Evolutionary conservation across 106 monocot species (phyloP).

Genomic region (Ottelia alismoides): DNA sequence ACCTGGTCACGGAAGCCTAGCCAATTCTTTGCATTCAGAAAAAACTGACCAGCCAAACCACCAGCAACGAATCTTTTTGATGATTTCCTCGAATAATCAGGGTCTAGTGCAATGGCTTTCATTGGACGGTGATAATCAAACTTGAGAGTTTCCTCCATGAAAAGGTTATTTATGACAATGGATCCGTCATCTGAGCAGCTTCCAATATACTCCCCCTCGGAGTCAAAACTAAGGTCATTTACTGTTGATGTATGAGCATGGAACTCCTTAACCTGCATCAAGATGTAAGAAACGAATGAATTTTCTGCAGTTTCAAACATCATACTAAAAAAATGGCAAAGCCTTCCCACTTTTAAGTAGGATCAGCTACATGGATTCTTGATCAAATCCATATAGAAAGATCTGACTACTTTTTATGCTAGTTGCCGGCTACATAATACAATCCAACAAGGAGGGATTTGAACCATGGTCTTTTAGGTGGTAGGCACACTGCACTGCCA

Average conservation of each 20-base stretch:
- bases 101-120: constrained; percentile 88
- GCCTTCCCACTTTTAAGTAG: too few relatives aligned
- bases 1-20: constrained; percentile 78
- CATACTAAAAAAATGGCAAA: too few relatives aligned
- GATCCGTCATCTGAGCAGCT: constrained; percentile 98
- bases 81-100: constrained; percentile 57
- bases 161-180: constrained; percentile 74
- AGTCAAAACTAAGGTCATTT: constrained; percentile 92
- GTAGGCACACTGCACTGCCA: too few relatives aligned
- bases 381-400: too few relatives aligned
- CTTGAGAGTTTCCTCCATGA: constrained; percentile 79
- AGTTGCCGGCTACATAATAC: too few relatives aligned
- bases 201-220: constrained; percentile 82
- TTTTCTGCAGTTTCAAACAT: too few relatives aligned
- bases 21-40: constrained; percentile 74
- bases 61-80: constrained; percentile 80
- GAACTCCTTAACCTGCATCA: constrained; percentile 80
- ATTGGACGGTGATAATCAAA: constrained; percentile 95
- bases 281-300: neutral
- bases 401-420: too few relatives aligned
- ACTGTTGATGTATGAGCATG: constrained; percentile 82
- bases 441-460: too few relatives aligned
- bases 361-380: too few relatives aligned
- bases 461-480: too few relatives aligned
- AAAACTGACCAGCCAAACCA: constrained; percentile 91